Base-by-base conservation (phyloP, 805 yeast genomes). In the Helenozyma baotianmanensis region DNA sequence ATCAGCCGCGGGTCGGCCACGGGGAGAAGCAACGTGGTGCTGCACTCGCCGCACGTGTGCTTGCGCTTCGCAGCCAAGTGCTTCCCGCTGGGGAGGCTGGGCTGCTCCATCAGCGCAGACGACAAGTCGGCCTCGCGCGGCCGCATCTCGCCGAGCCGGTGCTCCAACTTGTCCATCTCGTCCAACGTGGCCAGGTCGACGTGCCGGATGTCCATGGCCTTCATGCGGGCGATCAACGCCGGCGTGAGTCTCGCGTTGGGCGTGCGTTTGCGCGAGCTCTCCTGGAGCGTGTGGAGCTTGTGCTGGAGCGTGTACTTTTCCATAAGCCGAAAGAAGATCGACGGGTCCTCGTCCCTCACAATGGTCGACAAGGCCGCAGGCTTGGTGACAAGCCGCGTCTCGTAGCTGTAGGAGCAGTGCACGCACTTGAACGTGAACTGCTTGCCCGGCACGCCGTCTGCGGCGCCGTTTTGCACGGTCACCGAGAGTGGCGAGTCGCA, bases 401-500 rank as follows among this genome's bases (percentile, higher is more conserved):
- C 23, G 30, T 43, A 45, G 2, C 39, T 10, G 29, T 38, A 45
- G 4, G 29, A 16, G 27, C 50, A 45, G 18, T 29, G 31, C 14
- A 32, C 42, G 17, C 50, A 45, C 11, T 29, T 13, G 15, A 45
- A 45, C 12, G 27, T 14, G 27, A 43, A 39, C 36, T 23, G 27
- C 27, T 32, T 45, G 13, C 38, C 48, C 23, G 29, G 26, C 10
- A 17, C 31, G 11, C 35, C 40, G 12, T 30, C 28, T 7, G 29
- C 27, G 6, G 23, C 21, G 21, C 37, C 42, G 23, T 52, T 52
- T n/a, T 46, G 38, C 12, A 42, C 32, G 10, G 46, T 27, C 5
- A 64, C 56, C 2, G 50, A 21, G 9, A 64, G 35, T 21, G 52
- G 48, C 0, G 64, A 44, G 2, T 40, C 30, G 38, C 72, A 66